phyloP scores from a whole-genome alignment of 495 filamentous ascomycete genomes.

The Lasiosphaeris hirsuta region DNA sequence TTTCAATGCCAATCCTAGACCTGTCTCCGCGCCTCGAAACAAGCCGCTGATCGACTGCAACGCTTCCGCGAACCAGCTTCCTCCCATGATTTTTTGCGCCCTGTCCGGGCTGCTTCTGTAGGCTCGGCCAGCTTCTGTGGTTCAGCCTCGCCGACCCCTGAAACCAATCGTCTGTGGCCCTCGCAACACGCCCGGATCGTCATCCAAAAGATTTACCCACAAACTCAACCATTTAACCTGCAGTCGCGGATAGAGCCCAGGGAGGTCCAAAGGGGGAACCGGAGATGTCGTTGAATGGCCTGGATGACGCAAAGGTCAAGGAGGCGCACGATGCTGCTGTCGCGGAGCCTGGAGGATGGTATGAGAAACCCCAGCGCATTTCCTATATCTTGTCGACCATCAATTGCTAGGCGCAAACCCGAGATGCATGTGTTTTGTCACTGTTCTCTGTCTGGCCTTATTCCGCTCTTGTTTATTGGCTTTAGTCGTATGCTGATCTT shows the following conservation, averaged over 20 bases:
- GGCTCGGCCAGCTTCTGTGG: slow-evolving; percentile 2
- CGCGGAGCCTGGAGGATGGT: slow-evolving; percentile 93
- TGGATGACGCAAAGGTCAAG: slow-evolving; percentile 75
- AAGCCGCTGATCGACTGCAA: slow-evolving; percentile 14
- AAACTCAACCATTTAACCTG: slow-evolving; percentile 15
- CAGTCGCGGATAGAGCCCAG: slow-evolving; percentile 16
- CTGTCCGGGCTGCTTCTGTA: slow-evolving; percentile 6
- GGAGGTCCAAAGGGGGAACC: slow-evolving; percentile 11
- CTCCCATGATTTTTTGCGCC: slow-evolving; percentile 13
- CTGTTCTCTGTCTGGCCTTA: too few species aligned
- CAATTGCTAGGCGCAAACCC: slow-evolving; percentile 6
- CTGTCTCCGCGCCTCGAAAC: slow-evolving; percentile 3
- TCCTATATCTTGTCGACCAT: not conserved
- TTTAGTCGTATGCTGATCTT: slow-evolving; percentile 20
- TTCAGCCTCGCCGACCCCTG: slow-evolving; percentile 18
- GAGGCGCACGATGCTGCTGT: slow-evolving; percentile 81
- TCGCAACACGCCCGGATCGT: slow-evolving; percentile 9
- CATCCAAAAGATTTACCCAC: slow-evolving; percentile 19
- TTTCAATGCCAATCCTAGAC: slow-evolving; percentile 12
- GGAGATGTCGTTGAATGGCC: slow-evolving; percentile 93
- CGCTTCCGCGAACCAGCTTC: slow-evolving; percentile 7
- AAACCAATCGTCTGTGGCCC: slow-evolving; percentile 8
- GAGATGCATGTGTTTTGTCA: not conserved
- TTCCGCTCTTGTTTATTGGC: slow-evolving; percentile 11
- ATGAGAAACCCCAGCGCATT: slow-evolving; percentile 21